These are phyloP conservation scores for Hordeum marinum DNA, from an alignment of 176 grass and related monocot genomes.

Conservation along the genomic window DNA sequence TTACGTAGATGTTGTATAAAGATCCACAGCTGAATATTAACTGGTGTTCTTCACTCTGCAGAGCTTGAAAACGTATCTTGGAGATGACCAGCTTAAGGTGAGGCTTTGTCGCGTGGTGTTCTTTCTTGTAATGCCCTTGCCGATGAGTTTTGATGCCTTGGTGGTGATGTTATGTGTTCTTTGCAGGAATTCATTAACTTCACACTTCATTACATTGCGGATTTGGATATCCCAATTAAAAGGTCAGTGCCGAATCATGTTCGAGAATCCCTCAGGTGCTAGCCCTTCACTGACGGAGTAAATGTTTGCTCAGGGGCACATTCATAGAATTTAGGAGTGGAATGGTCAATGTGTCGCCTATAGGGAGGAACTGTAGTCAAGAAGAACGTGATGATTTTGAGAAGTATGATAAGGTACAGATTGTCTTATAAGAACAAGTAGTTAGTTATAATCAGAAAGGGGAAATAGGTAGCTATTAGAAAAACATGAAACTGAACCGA, in stretches of 20 bases:
- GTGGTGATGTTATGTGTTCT: neutral
- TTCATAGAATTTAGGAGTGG: slow-evolving; percentile 86
- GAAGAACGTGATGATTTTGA: slow-evolving; percentile 92
- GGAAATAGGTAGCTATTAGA: neutral
- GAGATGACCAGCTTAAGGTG: slow-evolving; percentile 80
- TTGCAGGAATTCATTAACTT: slow-evolving; percentile 86
- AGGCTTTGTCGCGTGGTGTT: neutral
- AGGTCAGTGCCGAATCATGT: slow-evolving; percentile 40
- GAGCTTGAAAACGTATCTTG: slow-evolving; percentile 67
- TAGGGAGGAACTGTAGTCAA: slow-evolving; percentile 88
- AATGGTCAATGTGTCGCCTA: slow-evolving; percentile 90
- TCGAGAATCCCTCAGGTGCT: neutral
- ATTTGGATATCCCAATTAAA: slow-evolving; percentile 84
- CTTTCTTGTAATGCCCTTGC: neutral
- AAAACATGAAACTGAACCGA: neutral
- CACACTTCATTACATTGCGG: slow-evolving; percentile 81
- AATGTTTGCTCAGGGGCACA: slow-evolving; percentile 57
- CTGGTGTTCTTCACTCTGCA: slow-evolving; percentile 14
- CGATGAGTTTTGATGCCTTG: neutral
- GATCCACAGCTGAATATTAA: neutral
- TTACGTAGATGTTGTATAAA: neutral
- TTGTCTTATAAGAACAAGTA: neutral
- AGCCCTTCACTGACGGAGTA: neutral
- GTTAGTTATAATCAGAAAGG: neutral
- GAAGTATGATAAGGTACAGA: slow-evolving; percentile 73